phyloP scores from a whole-genome alignment of 345 rosid species.

The Pistacia atlantica region DNA sequence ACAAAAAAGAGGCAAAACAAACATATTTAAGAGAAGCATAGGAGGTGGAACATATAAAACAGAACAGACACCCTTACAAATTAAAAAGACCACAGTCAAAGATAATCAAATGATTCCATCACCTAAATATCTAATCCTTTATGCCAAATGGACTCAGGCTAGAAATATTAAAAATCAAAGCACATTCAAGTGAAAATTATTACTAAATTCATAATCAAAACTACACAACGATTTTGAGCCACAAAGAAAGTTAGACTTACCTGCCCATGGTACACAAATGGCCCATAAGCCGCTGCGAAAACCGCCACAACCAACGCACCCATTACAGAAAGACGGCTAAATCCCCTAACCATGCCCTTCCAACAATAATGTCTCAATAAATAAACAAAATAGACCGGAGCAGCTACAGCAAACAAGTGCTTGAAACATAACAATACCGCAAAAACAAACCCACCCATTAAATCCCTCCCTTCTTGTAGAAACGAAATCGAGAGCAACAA shows the following conservation, averaged over 20 bases:
- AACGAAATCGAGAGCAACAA: conserved; percentile 78
- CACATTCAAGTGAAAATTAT: too few relatives aligned
- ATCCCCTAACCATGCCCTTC: conserved; percentile 56
- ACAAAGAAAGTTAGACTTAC: conserved; percentile 29
- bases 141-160: not conserved
- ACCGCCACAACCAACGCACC: conserved; percentile 68
- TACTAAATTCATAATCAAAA: not conserved
- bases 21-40: too few relatives aligned
- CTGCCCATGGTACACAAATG: conserved; percentile 79
- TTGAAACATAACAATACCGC: conserved; percentile 82
- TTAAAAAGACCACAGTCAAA: not conserved
- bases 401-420: conserved; percentile 94
- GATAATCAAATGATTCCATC: not conserved
- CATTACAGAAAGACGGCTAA: conserved; percentile 48
- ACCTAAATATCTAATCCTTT: not conserved
- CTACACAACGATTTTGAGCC: not conserved
- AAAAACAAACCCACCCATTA: conserved; percentile 79
- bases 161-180: not conserved
- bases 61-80: not conserved
- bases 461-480: conserved; percentile 75
- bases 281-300: conserved; percentile 76
- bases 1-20: too few relatives aligned
- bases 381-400: conserved; percentile 89
- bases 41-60: not conserved
- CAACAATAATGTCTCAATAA: conserved; percentile 84